These are phyloP conservation scores for Tephrocybe sp. DNA, from an alignment of 768 basidiomycete genomes.

Conservation along the genomic window DNA sequence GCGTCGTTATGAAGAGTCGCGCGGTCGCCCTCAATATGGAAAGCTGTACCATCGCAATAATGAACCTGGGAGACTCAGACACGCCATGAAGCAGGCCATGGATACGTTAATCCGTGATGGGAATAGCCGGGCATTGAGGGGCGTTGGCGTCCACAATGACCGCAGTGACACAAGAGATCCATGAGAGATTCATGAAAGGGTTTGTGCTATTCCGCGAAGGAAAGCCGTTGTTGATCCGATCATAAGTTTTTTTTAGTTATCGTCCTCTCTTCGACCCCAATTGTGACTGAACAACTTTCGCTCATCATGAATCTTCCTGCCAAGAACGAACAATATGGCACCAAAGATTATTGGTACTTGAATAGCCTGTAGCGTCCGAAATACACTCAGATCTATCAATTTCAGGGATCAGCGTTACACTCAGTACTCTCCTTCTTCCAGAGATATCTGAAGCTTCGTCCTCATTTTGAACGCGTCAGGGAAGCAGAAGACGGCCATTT, in stretches of 20 bases:
- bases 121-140: background rate
- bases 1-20: too few species aligned
- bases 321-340: slow-evolving; percentile 70
- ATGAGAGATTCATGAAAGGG: too few species aligned
- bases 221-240: background rate
- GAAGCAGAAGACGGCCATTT: slow-evolving; percentile 61
- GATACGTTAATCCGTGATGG: background rate
- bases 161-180: too few species aligned
- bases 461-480: slow-evolving; percentile 32
- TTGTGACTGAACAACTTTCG: background rate
- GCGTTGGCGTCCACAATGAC: background rate
- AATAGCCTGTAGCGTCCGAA: background rate
- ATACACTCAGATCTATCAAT: background rate
- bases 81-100: too few species aligned
- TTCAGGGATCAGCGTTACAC: slow-evolving; percentile 69
- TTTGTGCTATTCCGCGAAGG: too few species aligned
- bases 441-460: background rate
- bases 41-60: too few species aligned
- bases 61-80: too few species aligned
- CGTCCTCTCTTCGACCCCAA: too few species aligned
- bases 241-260: background rate
- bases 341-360: slow-evolving; percentile 67
- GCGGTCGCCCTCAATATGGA: too few species aligned
- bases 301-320: slow-evolving; percentile 39
- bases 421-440: slow-evolving; percentile 41